Base-by-base conservation (phyloP, 441 rosid genomes). In the Bocquillonia castaneifolia region DNA sequence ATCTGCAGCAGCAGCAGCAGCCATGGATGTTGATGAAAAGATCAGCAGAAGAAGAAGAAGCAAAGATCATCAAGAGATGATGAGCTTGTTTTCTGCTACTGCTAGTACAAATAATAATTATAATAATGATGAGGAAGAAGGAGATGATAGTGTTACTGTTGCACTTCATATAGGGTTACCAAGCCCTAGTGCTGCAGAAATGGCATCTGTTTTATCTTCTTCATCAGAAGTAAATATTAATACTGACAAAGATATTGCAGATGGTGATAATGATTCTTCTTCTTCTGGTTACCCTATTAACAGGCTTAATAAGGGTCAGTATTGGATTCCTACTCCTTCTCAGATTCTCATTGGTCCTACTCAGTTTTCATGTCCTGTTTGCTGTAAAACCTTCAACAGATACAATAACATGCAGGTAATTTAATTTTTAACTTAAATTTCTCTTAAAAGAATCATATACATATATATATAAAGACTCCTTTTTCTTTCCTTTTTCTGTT, bases 331-430 rank as follows among this genome's bases (percentile, higher is more conserved):
- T 60, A 93, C 97, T 17, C 94, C 98, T 77, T 84, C 98, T 69
- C 98, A 93, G 86, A 93, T 93, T 80, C 88, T 93, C 59, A 87
- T 91, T 74, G 98, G 98, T 26, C 98, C 98, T 73, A 90, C 98
- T 2, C 98, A 93, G 82, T 93, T 93, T 78, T 90, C 98, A 45
- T 93, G 98, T 84, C 98, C 98, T 82, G 88, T 93, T 76, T 93
- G 98, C 82, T 89, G 79, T 88, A 93, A 90, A 81, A 87, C 92
- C 76, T 93, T 93, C 91, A 93, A 91, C 56, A 82, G 98, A 83
- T 93, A 93, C 84, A 93, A 93, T 74, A 93, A 93, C 92, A 91
- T 93, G 97, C 98, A 93, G 92, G 98, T 91, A 72, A 53, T 72
- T 40, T 57, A 31, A 15, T 17, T 3, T 14, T n/a, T 40, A n/a